Conservation (phyloP, 1,284 basidiomycete species). For the Sanghuangporus baumii region DNA sequence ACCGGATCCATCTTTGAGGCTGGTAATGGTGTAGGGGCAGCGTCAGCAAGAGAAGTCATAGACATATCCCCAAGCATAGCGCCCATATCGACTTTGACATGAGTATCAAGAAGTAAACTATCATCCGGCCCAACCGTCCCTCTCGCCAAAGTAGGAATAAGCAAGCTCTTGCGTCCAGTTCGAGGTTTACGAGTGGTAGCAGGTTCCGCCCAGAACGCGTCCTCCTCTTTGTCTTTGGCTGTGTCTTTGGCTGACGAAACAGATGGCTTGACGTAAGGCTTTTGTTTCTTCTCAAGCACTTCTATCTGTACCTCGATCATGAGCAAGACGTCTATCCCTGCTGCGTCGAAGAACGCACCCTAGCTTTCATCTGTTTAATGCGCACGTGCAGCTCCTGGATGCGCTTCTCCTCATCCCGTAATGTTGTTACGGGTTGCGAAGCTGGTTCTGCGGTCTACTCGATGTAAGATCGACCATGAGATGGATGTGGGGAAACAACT, state of each 20-base stretch:
- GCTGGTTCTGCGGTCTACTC: slow-evolving; percentile 31
- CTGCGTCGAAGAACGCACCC: slow-evolving; percentile 28
- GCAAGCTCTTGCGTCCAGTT: slow-evolving; percentile 12
- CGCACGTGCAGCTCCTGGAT: slow-evolving; percentile 49
- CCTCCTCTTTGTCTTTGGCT: slow-evolving; percentile 12
- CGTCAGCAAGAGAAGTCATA: slow-evolving; percentile 12
- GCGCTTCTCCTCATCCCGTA: slow-evolving; percentile 51
- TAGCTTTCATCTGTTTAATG: slow-evolving; percentile 47
- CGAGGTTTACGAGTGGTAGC: not conserved
- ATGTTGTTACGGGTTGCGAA: slow-evolving; percentile 34
- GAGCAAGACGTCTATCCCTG: not conserved
- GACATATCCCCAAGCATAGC: slow-evolving; percentile 16
- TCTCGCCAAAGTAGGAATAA: slow-evolving; percentile 6
- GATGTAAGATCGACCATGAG: slow-evolving; percentile 21
- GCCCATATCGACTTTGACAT: slow-evolving; percentile 13
- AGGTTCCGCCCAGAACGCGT: slow-evolving; percentile 16
- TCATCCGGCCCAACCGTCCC: slow-evolving; percentile 13
- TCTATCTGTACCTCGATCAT: slow-evolving; percentile 35
- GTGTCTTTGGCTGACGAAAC: not conserved
- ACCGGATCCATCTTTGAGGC: not conserved
- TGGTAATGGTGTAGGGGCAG: slow-evolving; percentile 13
- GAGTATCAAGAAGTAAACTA: slow-evolving; percentile 14
- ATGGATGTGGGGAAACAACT: slow-evolving; percentile 23
- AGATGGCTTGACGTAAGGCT: not conserved
- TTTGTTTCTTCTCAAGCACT: slow-evolving; percentile 28